Percentiles rank a stretch among this genome's conserved stretches.
Conservation (phyloP, 73 alveolate species). For the Stentor roeselii region DNA sequence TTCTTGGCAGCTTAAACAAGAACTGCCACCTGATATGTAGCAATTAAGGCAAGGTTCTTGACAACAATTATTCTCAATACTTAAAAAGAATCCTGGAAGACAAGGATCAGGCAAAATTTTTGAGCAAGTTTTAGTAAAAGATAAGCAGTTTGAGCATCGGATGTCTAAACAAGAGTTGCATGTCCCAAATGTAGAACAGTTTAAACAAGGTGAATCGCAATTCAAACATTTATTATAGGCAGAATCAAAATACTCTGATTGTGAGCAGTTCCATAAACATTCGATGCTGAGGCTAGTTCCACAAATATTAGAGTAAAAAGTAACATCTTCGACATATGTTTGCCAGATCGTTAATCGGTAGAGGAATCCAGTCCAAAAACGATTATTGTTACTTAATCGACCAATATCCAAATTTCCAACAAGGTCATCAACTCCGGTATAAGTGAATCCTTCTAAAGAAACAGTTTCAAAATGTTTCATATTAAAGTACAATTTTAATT, state of each 20-base stretch:
- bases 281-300: background rate
- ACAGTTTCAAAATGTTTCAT: too few species aligned
- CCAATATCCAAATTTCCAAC: too few species aligned
- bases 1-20: background rate
- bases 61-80: background rate
- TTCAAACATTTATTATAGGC: background rate
- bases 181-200: background rate
- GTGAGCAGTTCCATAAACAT: background rate
- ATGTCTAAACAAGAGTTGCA: background rate
- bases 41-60: background rate
- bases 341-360: background rate
- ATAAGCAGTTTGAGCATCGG: background rate
- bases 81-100: background rate
- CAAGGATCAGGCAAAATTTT: background rate
- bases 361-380: too few species aligned
- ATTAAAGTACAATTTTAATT: too few species aligned
- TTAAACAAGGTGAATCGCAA: background rate
- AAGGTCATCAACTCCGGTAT: too few species aligned
- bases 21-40: background rate
- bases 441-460: too few species aligned
- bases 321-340: background rate
- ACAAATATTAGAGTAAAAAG: background rate
- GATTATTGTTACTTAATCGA: too few species aligned
- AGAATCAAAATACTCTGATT: background rate
- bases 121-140: background rate